Percentiles rank a stretch among this genome's conserved stretches.
Evolutionary conservation across 305 asterid species (phyloP).

Genomic region (Ilex paraguariensis): DNA sequence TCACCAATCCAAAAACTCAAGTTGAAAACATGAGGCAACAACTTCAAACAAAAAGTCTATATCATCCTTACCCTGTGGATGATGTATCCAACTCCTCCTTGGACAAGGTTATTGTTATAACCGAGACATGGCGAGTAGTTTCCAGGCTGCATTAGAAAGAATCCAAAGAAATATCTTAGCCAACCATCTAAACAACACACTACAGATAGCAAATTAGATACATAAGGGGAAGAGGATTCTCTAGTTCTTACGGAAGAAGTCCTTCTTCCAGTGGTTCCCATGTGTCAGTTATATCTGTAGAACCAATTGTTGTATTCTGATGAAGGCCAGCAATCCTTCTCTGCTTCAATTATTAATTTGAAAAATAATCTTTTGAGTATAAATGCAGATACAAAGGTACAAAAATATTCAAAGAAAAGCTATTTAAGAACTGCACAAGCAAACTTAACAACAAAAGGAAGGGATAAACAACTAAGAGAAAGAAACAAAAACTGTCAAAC

Average conservation of each 20-base stretch:
- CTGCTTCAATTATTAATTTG: neutral
- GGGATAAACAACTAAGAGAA: no score
- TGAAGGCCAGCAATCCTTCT: constrained; percentile 1
- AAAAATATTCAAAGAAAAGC: no score
- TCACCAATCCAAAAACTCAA: no score
- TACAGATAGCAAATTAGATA: neutral
- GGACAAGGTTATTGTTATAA: constrained; percentile 83
- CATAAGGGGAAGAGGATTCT: neutral
- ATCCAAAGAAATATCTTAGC: no score
- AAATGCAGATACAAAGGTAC: neutral
- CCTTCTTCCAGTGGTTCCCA: constrained; percentile 14
- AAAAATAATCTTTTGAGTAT: no score
- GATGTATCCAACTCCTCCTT: constrained; percentile 62
- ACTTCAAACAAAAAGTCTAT: no score
- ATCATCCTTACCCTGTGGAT: constrained; percentile 61
- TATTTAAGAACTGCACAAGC: no score
- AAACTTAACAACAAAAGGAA: no score
- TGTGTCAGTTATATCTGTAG: constrained; percentile 14
- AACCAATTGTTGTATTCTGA: constrained; percentile 4
- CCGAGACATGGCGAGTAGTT: constrained; percentile 92
- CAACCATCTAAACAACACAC: constrained; percentile 1
- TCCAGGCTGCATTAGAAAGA: constrained; percentile 47
- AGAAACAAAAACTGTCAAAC: no score
- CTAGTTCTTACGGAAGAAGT: constrained; percentile 1
- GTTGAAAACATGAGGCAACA: no score